phyloP scores from a whole-genome alignment of 306 rosid species.

The Bauhinia variegata region DNA sequence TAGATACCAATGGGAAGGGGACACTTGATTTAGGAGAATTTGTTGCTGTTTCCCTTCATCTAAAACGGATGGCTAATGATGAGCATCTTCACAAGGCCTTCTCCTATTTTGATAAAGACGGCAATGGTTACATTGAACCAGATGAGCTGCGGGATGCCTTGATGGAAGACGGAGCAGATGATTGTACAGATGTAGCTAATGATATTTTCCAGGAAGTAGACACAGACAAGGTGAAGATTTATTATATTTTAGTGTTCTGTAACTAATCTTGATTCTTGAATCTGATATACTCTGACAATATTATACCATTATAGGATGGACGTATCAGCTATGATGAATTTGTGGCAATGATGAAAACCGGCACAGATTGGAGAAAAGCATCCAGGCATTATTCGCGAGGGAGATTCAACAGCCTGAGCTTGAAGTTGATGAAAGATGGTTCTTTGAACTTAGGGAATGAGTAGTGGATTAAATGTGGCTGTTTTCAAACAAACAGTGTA shows the following conservation, averaged over 20 bases:
- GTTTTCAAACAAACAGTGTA: conserved; percentile 46
- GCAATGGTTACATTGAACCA: conserved; percentile 85
- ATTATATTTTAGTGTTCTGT: neutral
- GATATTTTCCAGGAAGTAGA: conserved; percentile 99
- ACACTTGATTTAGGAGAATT: conserved; percentile 91
- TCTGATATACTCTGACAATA: conserved; percentile 32
- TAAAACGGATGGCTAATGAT: conserved; percentile 90
- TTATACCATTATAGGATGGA: conserved; percentile 69
- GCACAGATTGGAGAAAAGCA: conserved; percentile 99
- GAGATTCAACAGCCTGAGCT: conserved; percentile 97
- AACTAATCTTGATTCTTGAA: conserved; percentile 22
- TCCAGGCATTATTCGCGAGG: conserved; percentile 98
- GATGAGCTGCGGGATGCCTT: conserved; percentile 89
- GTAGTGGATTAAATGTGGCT: conserved; percentile 43
- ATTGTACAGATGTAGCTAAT: conserved; percentile 95
- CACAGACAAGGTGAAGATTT: conserved; percentile 80
- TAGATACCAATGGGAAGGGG: conserved; percentile 86
- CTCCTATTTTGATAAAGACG: conserved; percentile 91
- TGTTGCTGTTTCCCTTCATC: conserved; percentile 85
- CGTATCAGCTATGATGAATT: conserved; percentile 95
- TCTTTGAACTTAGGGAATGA: conserved; percentile 87
- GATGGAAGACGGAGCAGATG: conserved; percentile 94
- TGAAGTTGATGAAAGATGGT: conserved; percentile 98
- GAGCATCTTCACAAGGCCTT: conserved; percentile 96
- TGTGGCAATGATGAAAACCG: conserved; percentile 97